These are phyloP conservation scores for Globisporangium megalacanthum DNA, from an alignment of 352 stramenopile species.

Conservation along the genomic window DNA sequence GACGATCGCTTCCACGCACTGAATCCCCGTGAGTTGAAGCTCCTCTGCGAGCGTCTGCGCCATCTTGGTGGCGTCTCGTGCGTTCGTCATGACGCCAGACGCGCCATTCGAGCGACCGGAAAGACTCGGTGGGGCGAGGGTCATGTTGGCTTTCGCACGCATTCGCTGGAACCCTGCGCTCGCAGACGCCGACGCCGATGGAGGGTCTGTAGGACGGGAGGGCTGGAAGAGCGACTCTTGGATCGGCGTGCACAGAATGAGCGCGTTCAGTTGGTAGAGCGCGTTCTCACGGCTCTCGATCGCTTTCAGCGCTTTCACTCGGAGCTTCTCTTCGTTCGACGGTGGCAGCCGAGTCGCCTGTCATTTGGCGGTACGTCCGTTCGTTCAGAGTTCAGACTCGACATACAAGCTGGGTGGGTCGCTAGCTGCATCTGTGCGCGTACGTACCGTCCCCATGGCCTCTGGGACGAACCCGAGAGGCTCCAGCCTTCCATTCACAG, in stretches of 20 bases:
- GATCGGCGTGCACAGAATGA: conserved; percentile 65
- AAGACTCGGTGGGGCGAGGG: conserved; percentile 22
- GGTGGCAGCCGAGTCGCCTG: conserved; percentile 9
- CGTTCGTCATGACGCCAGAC: conserved; percentile 46
- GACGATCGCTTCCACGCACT: conserved; percentile 71
- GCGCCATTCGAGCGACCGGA: conserved; percentile 6
- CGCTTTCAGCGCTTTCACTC: conserved; percentile 57
- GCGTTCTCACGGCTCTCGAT: conserved; percentile 65
- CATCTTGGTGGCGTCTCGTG: conserved; percentile 60
- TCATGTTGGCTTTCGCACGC: conserved; percentile 37
- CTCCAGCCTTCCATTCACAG: conserved; percentile 17
- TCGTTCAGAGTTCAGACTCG: too few relatives aligned
- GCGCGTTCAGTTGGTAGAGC: conserved; percentile 61
- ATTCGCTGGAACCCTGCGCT: conserved; percentile 26
- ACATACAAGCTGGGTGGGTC: not conserved
- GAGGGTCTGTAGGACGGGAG: conserved; percentile 28
- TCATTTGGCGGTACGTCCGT: conserved; percentile 10
- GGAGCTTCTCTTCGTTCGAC: conserved; percentile 66
- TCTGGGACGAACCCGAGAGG: conserved; percentile 26
- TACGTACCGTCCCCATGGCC: conserved; percentile 11
- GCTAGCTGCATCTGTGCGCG: not conserved
- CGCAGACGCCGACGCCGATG: conserved; percentile 14
- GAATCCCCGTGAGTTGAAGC: conserved; percentile 57
- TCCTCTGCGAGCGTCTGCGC: conserved; percentile 62
- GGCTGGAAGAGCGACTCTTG: conserved; percentile 51